Evolutionary conservation across 1,284 basidiomycete species (phyloP).

Genomic region (Ustilago tritici): DNA sequence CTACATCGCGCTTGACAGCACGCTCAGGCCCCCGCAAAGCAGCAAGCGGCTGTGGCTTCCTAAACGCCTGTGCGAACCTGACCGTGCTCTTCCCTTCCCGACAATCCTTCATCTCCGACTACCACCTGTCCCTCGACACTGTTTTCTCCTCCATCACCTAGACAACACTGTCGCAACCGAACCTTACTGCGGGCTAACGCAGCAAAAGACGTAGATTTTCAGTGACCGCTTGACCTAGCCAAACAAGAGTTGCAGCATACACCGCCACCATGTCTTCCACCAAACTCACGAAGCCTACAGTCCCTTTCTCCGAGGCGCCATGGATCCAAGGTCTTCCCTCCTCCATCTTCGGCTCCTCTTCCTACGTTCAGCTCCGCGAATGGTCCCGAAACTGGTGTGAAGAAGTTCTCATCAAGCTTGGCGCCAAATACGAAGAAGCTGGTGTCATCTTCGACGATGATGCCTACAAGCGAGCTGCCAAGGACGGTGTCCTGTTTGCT

Average conservation of each 20-base stretch:
- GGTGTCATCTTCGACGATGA: slow-evolving; percentile 41
- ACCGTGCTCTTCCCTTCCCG: neutral
- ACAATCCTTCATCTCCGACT: neutral
- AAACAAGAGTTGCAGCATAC: neutral
- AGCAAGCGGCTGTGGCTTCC: neutral
- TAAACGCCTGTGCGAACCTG: neutral
- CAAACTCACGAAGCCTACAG: slow-evolving; percentile 50
- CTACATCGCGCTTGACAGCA: neutral
- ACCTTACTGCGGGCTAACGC: neutral
- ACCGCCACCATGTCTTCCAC: slow-evolving; percentile 22
- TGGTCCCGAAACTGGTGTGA: slow-evolving; percentile 50
- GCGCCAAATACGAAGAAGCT: slow-evolving; percentile 46
- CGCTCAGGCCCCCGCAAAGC: neutral
- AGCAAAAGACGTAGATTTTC: neutral
- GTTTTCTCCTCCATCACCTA: neutral
- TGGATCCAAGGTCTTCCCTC: slow-evolving; percentile 58
- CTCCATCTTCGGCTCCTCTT: slow-evolving; percentile 47
- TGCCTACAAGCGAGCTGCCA: slow-evolving; percentile 52
- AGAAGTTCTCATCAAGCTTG: slow-evolving; percentile 43
- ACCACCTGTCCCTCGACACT: neutral
- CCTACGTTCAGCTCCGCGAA: slow-evolving; percentile 48
- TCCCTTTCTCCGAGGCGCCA: slow-evolving; percentile 52
- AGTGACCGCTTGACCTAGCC: no score
- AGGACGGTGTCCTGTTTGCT: slow-evolving; percentile 58
- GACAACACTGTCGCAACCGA: neutral